Base-by-base conservation (phyloP, 441 rosid genomes). In the Omphalea diandra region DNA sequence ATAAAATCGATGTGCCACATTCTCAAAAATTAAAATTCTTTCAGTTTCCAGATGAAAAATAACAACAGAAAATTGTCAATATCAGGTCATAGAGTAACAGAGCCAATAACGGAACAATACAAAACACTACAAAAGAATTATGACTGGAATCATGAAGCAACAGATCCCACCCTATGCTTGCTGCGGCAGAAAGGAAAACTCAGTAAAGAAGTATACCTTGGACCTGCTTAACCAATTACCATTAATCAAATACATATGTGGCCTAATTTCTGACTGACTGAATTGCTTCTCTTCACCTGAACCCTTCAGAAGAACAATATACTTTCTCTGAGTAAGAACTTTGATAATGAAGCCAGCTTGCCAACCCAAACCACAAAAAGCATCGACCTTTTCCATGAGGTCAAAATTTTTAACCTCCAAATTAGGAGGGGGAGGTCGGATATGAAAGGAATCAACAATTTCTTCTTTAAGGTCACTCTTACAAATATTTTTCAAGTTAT, bases 371-470 rank as follows among this genome's bases (percentile, higher is more conserved):
- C 58, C 70, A 36, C 64, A 35, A 41, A 7, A 4, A n/a, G 72
- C 63, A 63, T 86, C 86, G 5, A 86, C 88, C 47, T 49, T 79
- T 31, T 84, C 85, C 74, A 84, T 71, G 77, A 86, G 78, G 31
- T 46, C 66, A 65, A 77, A 81, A 57, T 68, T 63, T 73, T 75
- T 38, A 24, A 46, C 78, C 35, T 49, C 74, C 17, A 9, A 47
- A 54, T 57, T 46, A 7, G 88, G 86, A 47, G 80, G 85, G 24
- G 65, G 49, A 36, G 90, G 84, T 56, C 90, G 76, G 49, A 86
- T 76, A 55, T 72, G 72, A 26, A 24, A 56, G 0, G 69, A 35
- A 68, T 74, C 84, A 40, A 82, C 77, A 20, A 56, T 58, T 53
- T 71, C 31, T 27, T 18, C 65, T 63, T 32, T 76, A 7, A 63